Evolutionary conservation across 2,329 filamentous ascomycete genomes (phyloP), one percentile per base, ranked within the genome.

Genomic region (Trichoderma cornu-damae): DNA sequence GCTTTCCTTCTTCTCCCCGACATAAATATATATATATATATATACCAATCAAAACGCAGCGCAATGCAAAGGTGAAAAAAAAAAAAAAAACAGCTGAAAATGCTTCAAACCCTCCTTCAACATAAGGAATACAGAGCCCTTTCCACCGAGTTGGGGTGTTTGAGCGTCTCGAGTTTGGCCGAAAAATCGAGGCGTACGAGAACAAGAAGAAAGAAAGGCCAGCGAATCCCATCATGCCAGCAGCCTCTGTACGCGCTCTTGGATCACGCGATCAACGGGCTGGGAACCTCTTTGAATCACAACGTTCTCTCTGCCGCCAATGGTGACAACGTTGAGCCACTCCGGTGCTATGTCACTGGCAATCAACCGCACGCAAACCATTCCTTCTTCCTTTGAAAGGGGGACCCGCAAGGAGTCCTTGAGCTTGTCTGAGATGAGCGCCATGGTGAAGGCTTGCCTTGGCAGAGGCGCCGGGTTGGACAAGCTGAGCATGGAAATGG

Each of bases 391-490:
- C 46, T 69, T 70, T 30, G 80, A 79, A 51, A 83, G 72, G 3
- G 80, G 79, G 62, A 76, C 74, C 4, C 79, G 75, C 58, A 88
- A 73, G 24, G 87, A 90, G 69, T 90, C 86, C 65, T 79, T 81
- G 48, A 91, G 75, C 68, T 84, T 86, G 62, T 83, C 79, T 16
- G 86, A 72, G 54, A 90, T 73, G 11, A 77, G 78, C 26, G 79
- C 73, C 76, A 90, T 81, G 22, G 81, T 81, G 65, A 89, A 90
- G 1, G 86, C 82, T 61, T 88, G 75, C 8, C 84, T 76, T 4
- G 77, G 79, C 65, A 82, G 77, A 28, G 72, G 74, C 43, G 69
- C 64, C 6, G 74, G 72, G 35, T 72, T 79, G n/a, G 76, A 77
- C 42, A 81, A 76, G 67, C 79, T 80, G 60, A 90, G 76, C 76